These are phyloP conservation scores for Solanum hybrid DNA, from an alignment of 305 asterid genomes.

Conservation along the genomic window DNA sequence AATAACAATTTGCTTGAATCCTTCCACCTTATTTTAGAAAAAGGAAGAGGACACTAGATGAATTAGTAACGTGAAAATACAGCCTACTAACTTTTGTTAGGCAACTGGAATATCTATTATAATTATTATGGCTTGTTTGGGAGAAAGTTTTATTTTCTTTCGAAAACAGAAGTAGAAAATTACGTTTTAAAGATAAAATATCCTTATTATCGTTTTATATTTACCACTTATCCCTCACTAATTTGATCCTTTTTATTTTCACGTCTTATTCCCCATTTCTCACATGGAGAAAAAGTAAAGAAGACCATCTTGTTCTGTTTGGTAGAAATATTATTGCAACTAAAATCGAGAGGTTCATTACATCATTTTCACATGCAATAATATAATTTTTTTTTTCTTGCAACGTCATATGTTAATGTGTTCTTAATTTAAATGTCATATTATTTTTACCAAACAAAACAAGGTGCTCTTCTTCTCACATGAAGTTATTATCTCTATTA, in stretches of 20 bases:
- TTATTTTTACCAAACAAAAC: background rate
- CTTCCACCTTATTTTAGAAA: background rate
- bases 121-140: background rate
- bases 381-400: no score
- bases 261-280: background rate
- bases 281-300: background rate
- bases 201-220: no score
- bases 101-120: background rate
- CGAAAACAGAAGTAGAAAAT: background rate
- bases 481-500: no score
- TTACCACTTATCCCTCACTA: background rate
- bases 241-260: background rate
- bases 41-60: background rate
- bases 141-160: background rate
- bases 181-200: background rate
- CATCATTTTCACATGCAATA: background rate
- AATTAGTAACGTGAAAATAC: background rate
- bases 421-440: background rate
- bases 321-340: background rate
- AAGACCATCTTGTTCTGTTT: background rate
- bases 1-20: background rate
- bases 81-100: background rate
- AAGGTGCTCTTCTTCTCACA: background rate
- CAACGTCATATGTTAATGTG: background rate
- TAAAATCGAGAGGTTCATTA: background rate